phyloP scores from a whole-genome alignment of 2,329 filamentous ascomycete genomes.

The Epichloe hybrida region DNA sequence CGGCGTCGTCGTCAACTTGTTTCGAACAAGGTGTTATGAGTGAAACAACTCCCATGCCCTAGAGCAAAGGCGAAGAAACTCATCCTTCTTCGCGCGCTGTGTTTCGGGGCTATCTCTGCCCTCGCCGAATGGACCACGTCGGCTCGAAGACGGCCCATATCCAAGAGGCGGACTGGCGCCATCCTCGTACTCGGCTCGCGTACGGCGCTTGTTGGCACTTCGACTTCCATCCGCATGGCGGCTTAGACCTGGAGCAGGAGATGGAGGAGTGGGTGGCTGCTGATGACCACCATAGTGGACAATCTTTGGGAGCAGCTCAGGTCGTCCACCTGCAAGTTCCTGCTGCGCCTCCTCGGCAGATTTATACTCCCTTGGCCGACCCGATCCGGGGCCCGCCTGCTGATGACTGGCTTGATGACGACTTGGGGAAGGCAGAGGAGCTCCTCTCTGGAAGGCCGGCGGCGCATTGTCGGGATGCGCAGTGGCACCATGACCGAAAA shows the following conservation, averaged over 20 bases:
- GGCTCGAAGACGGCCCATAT: slow-evolving; percentile 48
- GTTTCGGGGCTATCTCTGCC: slow-evolving; percentile 74
- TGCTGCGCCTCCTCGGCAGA: slow-evolving; percentile 93
- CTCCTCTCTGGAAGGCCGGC: slow-evolving; percentile 40
- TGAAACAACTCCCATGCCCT: slow-evolving; percentile 96
- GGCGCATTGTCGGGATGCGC: slow-evolving; percentile 42
- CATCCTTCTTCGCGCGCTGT: slow-evolving; percentile 75
- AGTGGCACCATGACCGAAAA: slow-evolving; percentile 74
- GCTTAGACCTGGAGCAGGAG: slow-evolving; percentile 49
- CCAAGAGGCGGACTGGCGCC: slow-evolving; percentile 76
- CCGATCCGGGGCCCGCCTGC: slow-evolving; percentile 39
- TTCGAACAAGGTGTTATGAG: slow-evolving; percentile 47
- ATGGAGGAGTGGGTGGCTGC: slow-evolving; percentile 82
- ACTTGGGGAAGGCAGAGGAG: slow-evolving; percentile 66
- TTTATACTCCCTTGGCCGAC: slow-evolving; percentile 72
- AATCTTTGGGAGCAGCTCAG: slow-evolving; percentile 82
- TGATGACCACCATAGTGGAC: slow-evolving; percentile 93
- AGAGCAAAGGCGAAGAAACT: slow-evolving; percentile 76
- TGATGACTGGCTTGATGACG: slow-evolving; percentile 41
- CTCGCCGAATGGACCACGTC: slow-evolving; percentile 62
- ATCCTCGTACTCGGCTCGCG: slow-evolving; percentile 85
- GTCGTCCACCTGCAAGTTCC: slow-evolving; percentile 77
- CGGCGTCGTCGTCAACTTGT: too few species aligned
- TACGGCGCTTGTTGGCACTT: slow-evolving; percentile 57
- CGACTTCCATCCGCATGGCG: slow-evolving; percentile 35